Evolutionary conservation across 2,329 filamentous ascomycete genomes (phyloP).

Genomic region (Coniochaeta prunicola): DNA sequence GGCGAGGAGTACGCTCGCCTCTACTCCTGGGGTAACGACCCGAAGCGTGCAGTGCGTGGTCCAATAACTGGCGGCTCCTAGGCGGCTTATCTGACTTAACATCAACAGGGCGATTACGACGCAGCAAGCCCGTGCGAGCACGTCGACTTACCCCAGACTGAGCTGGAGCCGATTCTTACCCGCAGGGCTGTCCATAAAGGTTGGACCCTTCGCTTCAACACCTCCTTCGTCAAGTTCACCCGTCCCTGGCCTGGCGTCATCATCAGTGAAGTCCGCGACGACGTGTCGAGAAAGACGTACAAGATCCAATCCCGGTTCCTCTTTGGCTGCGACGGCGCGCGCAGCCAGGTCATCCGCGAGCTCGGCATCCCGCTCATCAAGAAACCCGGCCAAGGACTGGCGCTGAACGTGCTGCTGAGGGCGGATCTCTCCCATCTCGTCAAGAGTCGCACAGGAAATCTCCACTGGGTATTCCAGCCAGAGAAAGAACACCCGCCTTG

Average conservation of each 20-base stretch:
- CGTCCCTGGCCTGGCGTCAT: slow-evolving; percentile 18
- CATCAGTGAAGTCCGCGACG: slow-evolving; percentile 18
- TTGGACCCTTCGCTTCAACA: slow-evolving; percentile 35
- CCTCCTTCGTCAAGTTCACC: slow-evolving; percentile 26
- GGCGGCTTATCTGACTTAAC: not conserved
- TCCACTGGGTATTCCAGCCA: slow-evolving; percentile 54
- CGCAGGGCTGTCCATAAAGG: slow-evolving; percentile 29
- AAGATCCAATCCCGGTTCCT: slow-evolving; percentile 45
- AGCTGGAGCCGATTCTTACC: slow-evolving; percentile 39
- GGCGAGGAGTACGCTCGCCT: slow-evolving; percentile 43
- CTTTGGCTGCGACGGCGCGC: slow-evolving; percentile 49
- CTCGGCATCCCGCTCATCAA: slow-evolving; percentile 26
- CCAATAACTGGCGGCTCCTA: slow-evolving; percentile 44
- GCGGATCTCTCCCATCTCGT: slow-evolving; percentile 46
- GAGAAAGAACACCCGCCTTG: slow-evolving; percentile 42
- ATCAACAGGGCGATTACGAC: slow-evolving; percentile 32
- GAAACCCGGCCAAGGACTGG: slow-evolving; percentile 26
- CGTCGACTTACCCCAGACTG: slow-evolving; percentile 39
- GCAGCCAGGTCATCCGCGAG: slow-evolving; percentile 28
- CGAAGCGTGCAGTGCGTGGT: slow-evolving; percentile 37
- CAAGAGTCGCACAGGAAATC: slow-evolving; percentile 43
- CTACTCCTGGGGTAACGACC: slow-evolving; percentile 44
- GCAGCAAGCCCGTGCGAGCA: slow-evolving; percentile 34
- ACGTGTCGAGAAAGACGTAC: slow-evolving; percentile 18
- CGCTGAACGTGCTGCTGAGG: slow-evolving; percentile 31